Conservation (phyloP, 129 eudicot species). For the Artemisia tridentata region DNA sequence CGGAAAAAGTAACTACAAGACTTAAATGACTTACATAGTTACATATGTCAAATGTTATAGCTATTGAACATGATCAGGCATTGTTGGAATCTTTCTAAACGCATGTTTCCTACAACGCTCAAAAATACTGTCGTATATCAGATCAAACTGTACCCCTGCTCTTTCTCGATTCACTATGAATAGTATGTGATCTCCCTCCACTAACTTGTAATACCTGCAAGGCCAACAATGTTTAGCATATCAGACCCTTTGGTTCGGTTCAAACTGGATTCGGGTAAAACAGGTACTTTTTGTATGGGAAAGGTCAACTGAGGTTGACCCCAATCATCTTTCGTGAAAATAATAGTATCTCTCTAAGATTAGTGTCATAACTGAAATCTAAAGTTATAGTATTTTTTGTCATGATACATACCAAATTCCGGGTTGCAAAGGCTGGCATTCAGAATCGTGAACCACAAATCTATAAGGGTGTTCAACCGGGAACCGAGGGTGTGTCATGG, state of each 20-base stretch:
- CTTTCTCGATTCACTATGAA: slow-evolving; percentile 89
- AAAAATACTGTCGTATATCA: slow-evolving; percentile 88
- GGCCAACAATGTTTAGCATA: neutral
- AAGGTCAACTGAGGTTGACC: too few species aligned
- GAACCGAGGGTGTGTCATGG: slow-evolving; percentile 91
- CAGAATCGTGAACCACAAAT: slow-evolving; percentile 70
- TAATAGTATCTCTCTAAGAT: too few species aligned
- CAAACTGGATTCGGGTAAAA: too few species aligned
- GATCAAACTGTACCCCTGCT: slow-evolving; percentile 94
- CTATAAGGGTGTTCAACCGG: slow-evolving; percentile 86
- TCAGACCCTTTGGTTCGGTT: too few species aligned
- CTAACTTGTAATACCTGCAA: slow-evolving; percentile 92
- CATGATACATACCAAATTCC: slow-evolving; percentile 65
- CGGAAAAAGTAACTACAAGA: slow-evolving; percentile 1
- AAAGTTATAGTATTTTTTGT: too few species aligned
- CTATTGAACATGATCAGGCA: slow-evolving; percentile 62
- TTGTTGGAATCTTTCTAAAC: slow-evolving; percentile 65
- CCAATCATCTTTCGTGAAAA: too few species aligned
- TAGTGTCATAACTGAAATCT: too few species aligned
- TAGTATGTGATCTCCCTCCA: slow-evolving; percentile 89
- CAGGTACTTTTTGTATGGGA: too few species aligned
- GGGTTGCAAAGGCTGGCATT: slow-evolving; percentile 83
- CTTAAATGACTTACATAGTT: neutral
- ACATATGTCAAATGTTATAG: slow-evolving; percentile 13
- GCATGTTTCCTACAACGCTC: slow-evolving; percentile 94